Evolutionary conservation across 176 grass and related monocot species (phyloP).

Genomic region (Microstegium vimineum): DNA sequence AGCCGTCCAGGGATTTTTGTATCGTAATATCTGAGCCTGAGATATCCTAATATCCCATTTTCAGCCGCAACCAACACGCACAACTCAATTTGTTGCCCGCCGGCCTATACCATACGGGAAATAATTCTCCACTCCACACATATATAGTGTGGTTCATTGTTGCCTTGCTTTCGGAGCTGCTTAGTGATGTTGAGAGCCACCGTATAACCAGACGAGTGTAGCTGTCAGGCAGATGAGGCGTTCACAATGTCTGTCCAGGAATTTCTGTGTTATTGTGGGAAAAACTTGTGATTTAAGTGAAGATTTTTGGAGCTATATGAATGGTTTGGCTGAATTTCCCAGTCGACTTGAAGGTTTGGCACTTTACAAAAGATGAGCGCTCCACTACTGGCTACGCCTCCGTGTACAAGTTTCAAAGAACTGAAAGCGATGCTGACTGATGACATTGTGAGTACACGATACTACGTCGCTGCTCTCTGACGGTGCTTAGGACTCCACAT

Average conservation of each 20-base stretch:
- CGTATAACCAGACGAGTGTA: not conserved
- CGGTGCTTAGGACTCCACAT: not conserved
- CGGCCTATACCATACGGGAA: not conserved
- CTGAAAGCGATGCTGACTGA: not conserved
- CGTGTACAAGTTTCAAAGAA: not conserved
- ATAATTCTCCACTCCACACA: not conserved
- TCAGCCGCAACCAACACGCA: not conserved
- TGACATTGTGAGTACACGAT: not conserved
- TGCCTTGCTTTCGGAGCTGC: slow-evolving; percentile 12
- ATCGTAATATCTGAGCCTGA: not conserved
- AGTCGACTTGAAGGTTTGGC: not conserved
- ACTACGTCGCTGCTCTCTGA: not conserved
- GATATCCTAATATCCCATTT: slow-evolving; percentile 27
- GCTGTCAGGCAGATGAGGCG: not conserved
- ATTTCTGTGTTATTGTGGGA: not conserved
- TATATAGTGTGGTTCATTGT: not conserved
- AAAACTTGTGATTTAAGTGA: not conserved
- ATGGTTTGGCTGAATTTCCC: not conserved
- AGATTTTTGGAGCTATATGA: not conserved
- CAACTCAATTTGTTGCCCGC: slow-evolving; percentile 8
- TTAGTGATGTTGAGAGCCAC: not conserved
- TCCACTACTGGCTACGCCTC: not conserved
- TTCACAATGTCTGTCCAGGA: not conserved
- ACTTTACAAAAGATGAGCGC: not conserved
- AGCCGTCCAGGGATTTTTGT: not conserved